Base-by-base conservation (phyloP, 1,139 yeast genomes). In the Taiozyma sp. region DNA sequence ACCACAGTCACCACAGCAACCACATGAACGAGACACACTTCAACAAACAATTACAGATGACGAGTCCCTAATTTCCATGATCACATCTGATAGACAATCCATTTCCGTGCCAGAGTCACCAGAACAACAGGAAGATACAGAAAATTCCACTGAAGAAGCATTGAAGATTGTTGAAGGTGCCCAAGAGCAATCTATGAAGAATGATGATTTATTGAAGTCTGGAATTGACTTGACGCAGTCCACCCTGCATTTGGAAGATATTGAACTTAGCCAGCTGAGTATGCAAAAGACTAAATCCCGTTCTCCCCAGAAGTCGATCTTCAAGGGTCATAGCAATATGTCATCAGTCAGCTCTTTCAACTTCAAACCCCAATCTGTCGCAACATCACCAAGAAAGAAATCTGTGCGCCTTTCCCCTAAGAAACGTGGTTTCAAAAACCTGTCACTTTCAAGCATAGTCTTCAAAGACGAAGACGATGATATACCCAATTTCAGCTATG, bases 301-400 rank as follows among this genome's bases (percentile, higher is more conserved):
- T 42, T 61, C 64, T 3, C 64, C 64, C 9, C 61, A 57, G 29
- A 61, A 57, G 45, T 60, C 64, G 10, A 53, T 61, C 6, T 58
- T 50, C 35, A 52, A 45, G 30, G 52, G 53, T 2, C 59, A 56
- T 41, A 53, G 58, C 34, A 53, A 57, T 16, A 56, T 49, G 47
- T 53, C 51, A 26, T 61, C 64, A 3, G 47, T 54, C 26, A 47
- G 45, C 40, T 54, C 62, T 9, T 39, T 50, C 40, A 52, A 47
- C 8, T 48, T 47, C 22, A 54, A 44, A 19, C 30, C 46, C 14
- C 26, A 43, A 1, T 57, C 62, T 5, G 49, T 56, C 8, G 60
- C 62, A 37, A 44, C 51, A 0, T 59, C 63, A 16, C 62, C 63
- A 35, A 51, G 47, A 24, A 44, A 52, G 29, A 42, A 51, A 19